phyloP scores from a whole-genome alignment of 495 filamentous ascomycete species.

The Penicillium manginii region DNA sequence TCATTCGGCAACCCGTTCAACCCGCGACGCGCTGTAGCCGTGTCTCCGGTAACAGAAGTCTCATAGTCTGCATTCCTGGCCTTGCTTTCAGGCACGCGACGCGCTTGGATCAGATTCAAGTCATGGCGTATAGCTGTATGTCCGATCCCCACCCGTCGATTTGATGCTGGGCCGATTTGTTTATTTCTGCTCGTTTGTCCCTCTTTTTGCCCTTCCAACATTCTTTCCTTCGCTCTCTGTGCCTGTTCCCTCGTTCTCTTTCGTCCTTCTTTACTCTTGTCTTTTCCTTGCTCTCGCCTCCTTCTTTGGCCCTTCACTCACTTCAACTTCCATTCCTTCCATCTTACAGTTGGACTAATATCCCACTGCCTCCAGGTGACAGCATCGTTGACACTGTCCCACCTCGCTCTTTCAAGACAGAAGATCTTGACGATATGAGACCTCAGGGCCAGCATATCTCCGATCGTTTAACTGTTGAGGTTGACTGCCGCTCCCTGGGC shows the following conservation, averaged over 20 bases:
- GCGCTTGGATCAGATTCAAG: conserved; percentile 38
- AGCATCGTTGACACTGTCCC: conserved; percentile 28
- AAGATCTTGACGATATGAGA: conserved; percentile 46
- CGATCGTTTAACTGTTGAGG: conserved; percentile 48
- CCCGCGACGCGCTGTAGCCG: conserved; percentile 6
- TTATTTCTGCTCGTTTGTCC: conserved; percentile 44
- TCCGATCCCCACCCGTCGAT: conserved; percentile 35
- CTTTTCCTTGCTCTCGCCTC: conserved; percentile 15
- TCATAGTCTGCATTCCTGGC: conserved; percentile 52
- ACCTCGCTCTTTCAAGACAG: conserved; percentile 29
- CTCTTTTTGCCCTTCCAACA: conserved; percentile 30
- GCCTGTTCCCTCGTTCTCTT: conserved; percentile 21
- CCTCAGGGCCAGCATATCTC: conserved; percentile 42
- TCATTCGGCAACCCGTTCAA: conserved; percentile 2
- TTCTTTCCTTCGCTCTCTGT: conserved; percentile 29
- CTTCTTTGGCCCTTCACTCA: not conserved
- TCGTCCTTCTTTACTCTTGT: conserved; percentile 14
- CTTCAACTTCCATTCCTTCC: conserved; percentile 11
- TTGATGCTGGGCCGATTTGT: conserved; percentile 45
- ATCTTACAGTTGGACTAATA: conserved; percentile 15
- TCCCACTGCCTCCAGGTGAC: conserved; percentile 35
- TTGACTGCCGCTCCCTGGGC: conserved; percentile 48
- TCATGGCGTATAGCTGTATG: conserved; percentile 49
- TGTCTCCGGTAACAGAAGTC: conserved; percentile 40
- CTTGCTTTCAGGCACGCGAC: conserved; percentile 51